Conservation (phyloP, 495 filamentous ascomycete species). For the Aspergillus cavernicola region DNA sequence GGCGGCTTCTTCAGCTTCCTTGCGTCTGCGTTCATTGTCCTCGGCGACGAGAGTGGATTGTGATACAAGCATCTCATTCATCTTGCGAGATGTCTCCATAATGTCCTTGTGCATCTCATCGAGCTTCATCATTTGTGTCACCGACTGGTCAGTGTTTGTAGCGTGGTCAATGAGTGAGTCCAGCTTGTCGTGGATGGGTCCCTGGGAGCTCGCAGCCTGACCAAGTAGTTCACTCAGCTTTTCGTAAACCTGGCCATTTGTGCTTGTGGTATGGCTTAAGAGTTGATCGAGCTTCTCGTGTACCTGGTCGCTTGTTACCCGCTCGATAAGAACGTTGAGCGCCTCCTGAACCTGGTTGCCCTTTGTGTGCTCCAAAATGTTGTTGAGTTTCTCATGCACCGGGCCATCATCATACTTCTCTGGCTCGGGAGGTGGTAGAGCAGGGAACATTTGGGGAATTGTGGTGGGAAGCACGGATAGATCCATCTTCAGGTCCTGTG, state of each 20-base stretch:
- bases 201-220: slow-evolving; percentile 43
- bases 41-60: slow-evolving; percentile 77
- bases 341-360: slow-evolving; percentile 66
- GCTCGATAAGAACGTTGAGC: slow-evolving; percentile 71
- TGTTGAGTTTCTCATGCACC: slow-evolving; percentile 83
- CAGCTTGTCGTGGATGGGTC: slow-evolving; percentile 74
- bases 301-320: slow-evolving; percentile 43
- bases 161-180: slow-evolving; percentile 36
- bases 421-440: slow-evolving; percentile 42
- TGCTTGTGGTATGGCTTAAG: slow-evolving; percentile 52
- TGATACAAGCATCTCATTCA: slow-evolving; percentile 77
- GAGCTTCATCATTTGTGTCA: slow-evolving; percentile 67
- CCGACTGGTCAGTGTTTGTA: slow-evolving; percentile 37
- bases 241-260: slow-evolving; percentile 49
- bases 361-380: slow-evolving; percentile 61
- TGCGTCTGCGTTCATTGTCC: slow-evolving; percentile 74
- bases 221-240: slow-evolving; percentile 60
- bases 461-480: slow-evolving; percentile 49
- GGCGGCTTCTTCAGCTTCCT: slow-evolving; percentile 75
- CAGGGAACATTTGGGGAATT: slow-evolving; percentile 47
- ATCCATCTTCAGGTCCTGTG: slow-evolving; percentile 49
- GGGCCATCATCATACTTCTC: slow-evolving; percentile 65
- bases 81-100: slow-evolving; percentile 75
- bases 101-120: slow-evolving; percentile 90
- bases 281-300: slow-evolving; percentile 51